phyloP scores from a whole-genome alignment of 2,329 filamentous ascomycete genomes.

The Colletotrichum brevisporum region DNA sequence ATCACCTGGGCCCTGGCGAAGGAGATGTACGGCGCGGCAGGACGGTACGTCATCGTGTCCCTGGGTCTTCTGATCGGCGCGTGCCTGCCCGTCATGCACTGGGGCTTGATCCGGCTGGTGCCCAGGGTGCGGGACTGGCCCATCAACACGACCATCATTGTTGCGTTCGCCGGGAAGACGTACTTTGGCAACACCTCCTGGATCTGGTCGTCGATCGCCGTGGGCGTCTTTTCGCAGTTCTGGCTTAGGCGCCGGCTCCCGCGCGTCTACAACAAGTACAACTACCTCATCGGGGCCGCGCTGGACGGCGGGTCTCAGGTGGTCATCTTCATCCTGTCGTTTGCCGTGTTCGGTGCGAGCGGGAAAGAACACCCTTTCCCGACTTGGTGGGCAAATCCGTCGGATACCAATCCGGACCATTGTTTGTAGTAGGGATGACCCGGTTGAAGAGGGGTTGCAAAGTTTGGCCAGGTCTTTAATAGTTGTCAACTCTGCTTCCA shows the following conservation, averaged over 20 bases:
- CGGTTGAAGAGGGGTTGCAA: neutral
- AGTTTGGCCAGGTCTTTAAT: too few relatives aligned
- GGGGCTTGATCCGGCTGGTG: constrained; percentile 47
- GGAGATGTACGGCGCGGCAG: constrained; percentile 57
- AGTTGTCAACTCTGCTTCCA: too few relatives aligned
- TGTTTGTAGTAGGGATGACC: constrained; percentile 20
- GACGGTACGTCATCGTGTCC: constrained; percentile 54
- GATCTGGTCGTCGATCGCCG: constrained; percentile 49
- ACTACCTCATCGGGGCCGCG: constrained; percentile 47
- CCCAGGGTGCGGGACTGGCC: constrained; percentile 46
- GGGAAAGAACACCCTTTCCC: constrained; percentile 43
- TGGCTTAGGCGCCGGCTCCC: constrained; percentile 45
- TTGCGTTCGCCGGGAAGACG: constrained; percentile 56
- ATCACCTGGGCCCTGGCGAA: constrained; percentile 53
- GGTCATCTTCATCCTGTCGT: constrained; percentile 47
- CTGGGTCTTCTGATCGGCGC: constrained; percentile 59
- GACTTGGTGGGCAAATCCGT: constrained; percentile 42
- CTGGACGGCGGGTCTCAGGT: constrained; percentile 47
- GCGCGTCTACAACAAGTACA: constrained; percentile 47
- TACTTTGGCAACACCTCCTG: constrained; percentile 56
- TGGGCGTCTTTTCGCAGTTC: constrained; percentile 50
- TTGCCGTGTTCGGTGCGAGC: constrained; percentile 45
- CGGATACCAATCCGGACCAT: constrained; percentile 39
- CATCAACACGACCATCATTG: constrained; percentile 57
- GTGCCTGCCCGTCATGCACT: constrained; percentile 53